Evolutionary conservation across 495 filamentous ascomycete genomes (phyloP).

Genomic region (Hypoxylon rickii): DNA sequence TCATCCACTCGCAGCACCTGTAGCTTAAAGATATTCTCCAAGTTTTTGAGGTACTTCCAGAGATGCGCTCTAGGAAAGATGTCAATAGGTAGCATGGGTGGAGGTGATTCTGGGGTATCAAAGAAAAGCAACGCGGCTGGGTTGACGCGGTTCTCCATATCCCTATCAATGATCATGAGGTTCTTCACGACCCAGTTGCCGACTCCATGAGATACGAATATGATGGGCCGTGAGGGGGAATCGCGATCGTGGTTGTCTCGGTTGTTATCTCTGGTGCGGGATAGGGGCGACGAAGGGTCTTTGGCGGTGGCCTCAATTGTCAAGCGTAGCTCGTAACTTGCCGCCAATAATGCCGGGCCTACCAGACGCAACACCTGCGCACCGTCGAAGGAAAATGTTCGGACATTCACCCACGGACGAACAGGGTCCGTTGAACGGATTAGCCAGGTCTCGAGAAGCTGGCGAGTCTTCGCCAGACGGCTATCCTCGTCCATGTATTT

Average conservation of each 20-base stretch:
- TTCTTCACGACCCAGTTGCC: constrained; percentile 24
- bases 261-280: not conserved
- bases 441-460: constrained; percentile 15
- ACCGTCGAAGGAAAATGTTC: constrained; percentile 12
- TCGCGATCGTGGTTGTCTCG: not conserved
- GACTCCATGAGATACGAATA: constrained; percentile 25
- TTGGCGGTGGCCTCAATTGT: not conserved
- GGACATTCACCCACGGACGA: constrained; percentile 7
- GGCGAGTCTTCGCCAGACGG: constrained; percentile 1
- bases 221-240: not conserved
- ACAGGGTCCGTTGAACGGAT: not conserved
- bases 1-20: not conserved
- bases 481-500: not conserved
- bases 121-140: constrained; percentile 16
- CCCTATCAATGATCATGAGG: not conserved
- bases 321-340: not conserved
- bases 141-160: not conserved
- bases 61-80: not conserved
- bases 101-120: constrained; percentile 3
- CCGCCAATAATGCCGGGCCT: not conserved
- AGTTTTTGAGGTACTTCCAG: constrained; percentile 1
- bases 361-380: constrained; percentile 6
- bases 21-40: constrained; percentile 3
- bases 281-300: constrained; percentile 7
- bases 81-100: not conserved